phyloP scores from a whole-genome alignment of 805 yeast species.

The Ogataea paraovalis region DNA sequence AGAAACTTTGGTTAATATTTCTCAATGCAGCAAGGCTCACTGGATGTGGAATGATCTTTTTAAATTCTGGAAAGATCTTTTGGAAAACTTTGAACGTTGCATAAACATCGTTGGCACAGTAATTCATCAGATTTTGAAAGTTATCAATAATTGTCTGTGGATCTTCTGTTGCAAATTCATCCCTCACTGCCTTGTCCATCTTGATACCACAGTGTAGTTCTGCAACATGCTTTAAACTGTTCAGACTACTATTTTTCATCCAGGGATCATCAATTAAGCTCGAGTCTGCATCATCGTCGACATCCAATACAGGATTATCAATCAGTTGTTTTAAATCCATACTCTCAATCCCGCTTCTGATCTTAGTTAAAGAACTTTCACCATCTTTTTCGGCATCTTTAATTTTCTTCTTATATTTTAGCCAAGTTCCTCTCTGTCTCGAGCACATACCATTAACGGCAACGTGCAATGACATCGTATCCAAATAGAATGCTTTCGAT shows the following conservation, averaged over 20 bases:
- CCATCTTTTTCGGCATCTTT: constrained; percentile 18
- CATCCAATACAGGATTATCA: constrained; percentile 27
- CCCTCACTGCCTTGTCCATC: constrained; percentile 65
- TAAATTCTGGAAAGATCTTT: constrained; percentile 66
- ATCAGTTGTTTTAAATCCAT: constrained; percentile 26
- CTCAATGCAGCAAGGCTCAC: constrained; percentile 86
- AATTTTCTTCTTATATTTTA: constrained; percentile 48
- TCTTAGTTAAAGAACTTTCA: constrained; percentile 7
- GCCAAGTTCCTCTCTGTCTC: constrained; percentile 79
- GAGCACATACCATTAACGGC: constrained; percentile 92
- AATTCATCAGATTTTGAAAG: constrained; percentile 59
- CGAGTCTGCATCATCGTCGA: constrained; percentile 27
- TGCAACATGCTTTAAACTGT: constrained; percentile 77
- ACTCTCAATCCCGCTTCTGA: constrained; percentile 21
- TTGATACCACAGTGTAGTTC: constrained; percentile 67
- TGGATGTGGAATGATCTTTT: constrained; percentile 80
- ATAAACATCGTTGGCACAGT: constrained; percentile 83
- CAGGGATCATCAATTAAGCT: constrained; percentile 70
- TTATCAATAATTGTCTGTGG: constrained; percentile 50
- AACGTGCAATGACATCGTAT: constrained; percentile 89
- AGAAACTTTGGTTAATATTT: constrained; percentile 64
- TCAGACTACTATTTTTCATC: constrained; percentile 72
- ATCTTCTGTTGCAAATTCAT: constrained; percentile 54
- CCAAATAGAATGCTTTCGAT: constrained; percentile 75
- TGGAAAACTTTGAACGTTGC: constrained; percentile 69